Percentiles rank a stretch among this genome's conserved stretches.
Evolutionary conservation across 345 rosid genomes (phyloP).

Genomic region (Ricinus communis): DNA sequence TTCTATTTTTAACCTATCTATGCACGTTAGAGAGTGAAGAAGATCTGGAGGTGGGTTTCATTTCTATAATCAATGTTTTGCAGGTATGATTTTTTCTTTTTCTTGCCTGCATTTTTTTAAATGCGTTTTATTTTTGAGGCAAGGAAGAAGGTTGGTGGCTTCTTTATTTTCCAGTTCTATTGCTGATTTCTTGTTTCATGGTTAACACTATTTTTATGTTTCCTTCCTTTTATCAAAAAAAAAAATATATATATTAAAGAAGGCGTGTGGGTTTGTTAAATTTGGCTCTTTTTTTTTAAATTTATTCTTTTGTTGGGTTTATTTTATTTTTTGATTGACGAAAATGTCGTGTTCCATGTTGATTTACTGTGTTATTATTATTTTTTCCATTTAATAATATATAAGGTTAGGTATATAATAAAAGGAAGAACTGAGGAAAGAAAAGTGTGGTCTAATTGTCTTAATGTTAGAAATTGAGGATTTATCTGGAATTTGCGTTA

Average conservation of each 20-base stretch:
- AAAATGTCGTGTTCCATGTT: conserved; percentile 27
- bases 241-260: conserved; percentile 5
- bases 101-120: conserved; percentile 12
- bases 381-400: neutral
- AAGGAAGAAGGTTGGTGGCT: conserved; percentile 6
- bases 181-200: conserved; percentile 15
- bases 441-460: neutral
- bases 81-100: conserved; percentile 30
- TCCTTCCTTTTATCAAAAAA: too few relatives aligned
- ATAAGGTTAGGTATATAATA: neutral
- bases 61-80: conserved; percentile 24
- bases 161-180: neutral
- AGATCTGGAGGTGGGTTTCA: conserved; percentile 46
- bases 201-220: neutral
- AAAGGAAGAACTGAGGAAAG: conserved; percentile 2
- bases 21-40: conserved; percentile 26
- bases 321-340: conserved; percentile 7
- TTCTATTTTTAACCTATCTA: too few relatives aligned
- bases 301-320: neutral
- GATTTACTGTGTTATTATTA: conserved; percentile 7
- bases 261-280: neutral
- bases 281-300: conserved; percentile 12
- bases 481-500: conserved; percentile 13
- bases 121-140: neutral
- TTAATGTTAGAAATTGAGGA: neutral